Evolutionary conservation across 2,329 filamentous ascomycete genomes (phyloP).

Genomic region (Harringtonia lauricola): DNA sequence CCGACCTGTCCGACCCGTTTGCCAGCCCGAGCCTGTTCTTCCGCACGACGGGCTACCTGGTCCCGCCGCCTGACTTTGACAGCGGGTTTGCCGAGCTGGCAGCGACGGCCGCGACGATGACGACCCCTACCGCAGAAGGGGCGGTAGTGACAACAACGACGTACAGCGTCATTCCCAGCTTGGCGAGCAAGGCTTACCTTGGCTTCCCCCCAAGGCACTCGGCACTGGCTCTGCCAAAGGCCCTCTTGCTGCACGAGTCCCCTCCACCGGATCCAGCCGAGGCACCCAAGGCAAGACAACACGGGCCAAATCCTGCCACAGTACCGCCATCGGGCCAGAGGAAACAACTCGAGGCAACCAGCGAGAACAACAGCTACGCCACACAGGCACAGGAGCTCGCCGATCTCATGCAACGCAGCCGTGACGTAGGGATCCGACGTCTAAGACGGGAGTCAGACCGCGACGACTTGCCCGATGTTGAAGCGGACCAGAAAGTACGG

Average conservation of each 20-base stretch:
- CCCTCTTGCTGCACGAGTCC: slow-evolving; percentile 36
- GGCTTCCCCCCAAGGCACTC: slow-evolving; percentile 36
- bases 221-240: slow-evolving; percentile 36
- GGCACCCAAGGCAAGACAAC: slow-evolving; percentile 8
- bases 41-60: slow-evolving; percentile 35
- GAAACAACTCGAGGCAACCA: slow-evolving; percentile 6
- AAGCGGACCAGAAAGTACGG: slow-evolving; percentile 26
- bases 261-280: no score
- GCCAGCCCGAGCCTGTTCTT: slow-evolving; percentile 49
- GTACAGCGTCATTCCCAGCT: slow-evolving; percentile 5
- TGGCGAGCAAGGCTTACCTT: slow-evolving; percentile 30
- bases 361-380: slow-evolving; percentile 29
- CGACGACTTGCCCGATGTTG: slow-evolving; percentile 11
- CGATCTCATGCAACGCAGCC: slow-evolving; percentile 34
- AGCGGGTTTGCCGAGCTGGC: slow-evolving; percentile 2
- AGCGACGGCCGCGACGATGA: no score
- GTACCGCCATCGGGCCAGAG: not conserved
- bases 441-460: slow-evolving; percentile 28
- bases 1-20: slow-evolving; percentile 47
- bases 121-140: not conserved
- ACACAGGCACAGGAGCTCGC: slow-evolving; percentile 36
- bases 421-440: slow-evolving; percentile 31
- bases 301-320: not conserved
- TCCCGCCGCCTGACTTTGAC: slow-evolving; percentile 24
- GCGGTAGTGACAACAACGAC: slow-evolving; percentile 5